These are phyloP conservation scores for Backusella tuberculispora DNA, from an alignment of 192 early-diverging fungal species.

Conservation along the genomic window DNA sequence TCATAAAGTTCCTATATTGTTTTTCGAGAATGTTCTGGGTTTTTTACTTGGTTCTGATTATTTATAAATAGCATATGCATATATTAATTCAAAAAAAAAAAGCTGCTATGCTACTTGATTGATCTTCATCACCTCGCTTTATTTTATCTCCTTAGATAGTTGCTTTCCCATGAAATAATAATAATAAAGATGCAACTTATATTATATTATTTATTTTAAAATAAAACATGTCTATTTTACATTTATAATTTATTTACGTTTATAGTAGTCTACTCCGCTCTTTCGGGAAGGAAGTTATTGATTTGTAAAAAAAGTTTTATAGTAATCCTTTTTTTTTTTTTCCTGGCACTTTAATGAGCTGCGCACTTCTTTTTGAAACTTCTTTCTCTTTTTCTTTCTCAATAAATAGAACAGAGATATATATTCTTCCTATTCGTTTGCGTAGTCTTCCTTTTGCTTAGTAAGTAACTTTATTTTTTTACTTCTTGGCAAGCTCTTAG, in stretches of 20 bases:
- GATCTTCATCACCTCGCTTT: no score
- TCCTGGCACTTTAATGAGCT: neutral
- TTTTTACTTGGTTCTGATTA: no score
- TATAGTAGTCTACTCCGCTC: neutral
- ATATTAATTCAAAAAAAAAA: neutral
- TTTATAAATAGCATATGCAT: no score
- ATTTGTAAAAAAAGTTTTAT: neutral
- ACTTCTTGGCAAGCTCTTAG: neutral
- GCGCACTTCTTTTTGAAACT: slow-evolving; percentile 3
- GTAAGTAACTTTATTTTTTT: neutral
- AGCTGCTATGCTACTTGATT: neutral
- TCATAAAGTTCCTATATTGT: neutral
- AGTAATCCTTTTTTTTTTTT: neutral
- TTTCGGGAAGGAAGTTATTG: neutral
- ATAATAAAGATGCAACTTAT: no score
- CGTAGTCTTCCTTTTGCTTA: neutral
- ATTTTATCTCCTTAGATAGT: no score
- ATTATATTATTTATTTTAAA: no score
- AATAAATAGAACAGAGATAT: no score
- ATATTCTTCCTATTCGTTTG: no score
- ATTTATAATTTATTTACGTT: no score
- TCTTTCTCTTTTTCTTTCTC: neutral
- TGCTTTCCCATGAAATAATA: no score
- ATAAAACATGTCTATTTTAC: no score
- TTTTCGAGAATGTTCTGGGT: neutral